A percentile compares a stretch with the other conserved stretches of the same genome.
Evolutionary conservation across 768 basidiomycete species (phyloP).

Genomic region (Lanmaoa pseudosensibilis): DNA sequence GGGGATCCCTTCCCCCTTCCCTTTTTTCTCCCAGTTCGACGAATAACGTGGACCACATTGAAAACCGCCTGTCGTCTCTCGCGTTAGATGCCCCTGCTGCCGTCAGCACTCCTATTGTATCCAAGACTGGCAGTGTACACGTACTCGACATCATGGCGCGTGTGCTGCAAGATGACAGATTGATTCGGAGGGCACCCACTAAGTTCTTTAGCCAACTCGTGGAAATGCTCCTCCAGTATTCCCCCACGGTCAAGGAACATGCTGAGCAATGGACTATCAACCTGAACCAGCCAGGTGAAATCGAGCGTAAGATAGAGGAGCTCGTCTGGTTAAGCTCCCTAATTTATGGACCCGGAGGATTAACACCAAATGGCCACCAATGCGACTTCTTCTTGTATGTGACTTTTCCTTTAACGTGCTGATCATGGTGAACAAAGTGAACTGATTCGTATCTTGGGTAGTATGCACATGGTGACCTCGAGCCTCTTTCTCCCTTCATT

Average conservation of each 20-base stretch:
- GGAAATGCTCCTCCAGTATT: neutral
- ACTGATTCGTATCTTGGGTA: constrained; percentile 3
- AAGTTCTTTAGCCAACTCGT: constrained; percentile 24
- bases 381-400: constrained; percentile 52
- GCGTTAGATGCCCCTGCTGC: neutral
- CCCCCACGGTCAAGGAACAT: constrained; percentile 9
- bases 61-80: constrained; percentile 5
- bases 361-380: constrained; percentile 47
- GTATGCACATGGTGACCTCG: constrained; percentile 33
- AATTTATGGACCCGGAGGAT: constrained; percentile 57
- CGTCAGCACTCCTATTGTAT: neutral
- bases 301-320: constrained; percentile 61
- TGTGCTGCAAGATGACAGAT: constrained; percentile 47
- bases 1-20: constrained; percentile 31
- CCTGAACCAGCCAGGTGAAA: constrained; percentile 33
- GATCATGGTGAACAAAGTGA: too few relatives aligned
- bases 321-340: constrained; percentile 54
- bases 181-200: constrained; percentile 15
- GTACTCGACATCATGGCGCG: constrained; percentile 54
- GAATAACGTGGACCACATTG: neutral
- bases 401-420: neutral
- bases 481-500: constrained; percentile 31
- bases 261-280: constrained; percentile 46
- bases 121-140: constrained; percentile 16
- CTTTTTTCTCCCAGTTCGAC: constrained; percentile 6